Evolutionary conservation across 768 basidiomycete species (phyloP).

Genomic region (Naganishia randhawae): DNA sequence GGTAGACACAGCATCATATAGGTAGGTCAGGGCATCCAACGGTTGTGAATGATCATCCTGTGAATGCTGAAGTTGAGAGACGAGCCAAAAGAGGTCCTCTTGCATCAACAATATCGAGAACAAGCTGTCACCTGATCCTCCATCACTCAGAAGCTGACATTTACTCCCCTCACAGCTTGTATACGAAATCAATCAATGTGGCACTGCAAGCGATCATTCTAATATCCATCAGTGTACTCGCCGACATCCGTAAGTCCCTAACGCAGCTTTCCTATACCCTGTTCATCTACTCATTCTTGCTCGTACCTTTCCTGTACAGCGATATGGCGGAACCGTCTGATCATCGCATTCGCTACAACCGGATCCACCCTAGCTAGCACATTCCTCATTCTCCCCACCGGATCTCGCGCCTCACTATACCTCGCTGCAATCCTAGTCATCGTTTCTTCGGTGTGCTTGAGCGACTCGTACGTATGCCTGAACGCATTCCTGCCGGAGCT

Average conservation of each 20-base stretch:
- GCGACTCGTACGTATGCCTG: slow-evolving; percentile 79
- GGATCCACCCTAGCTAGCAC: slow-evolving; percentile 67
- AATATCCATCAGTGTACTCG: slow-evolving; percentile 87
- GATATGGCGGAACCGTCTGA: slow-evolving; percentile 69
- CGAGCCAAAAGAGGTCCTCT: too few relatives aligned
- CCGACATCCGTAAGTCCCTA: slow-evolving; percentile 70
- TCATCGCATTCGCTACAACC: slow-evolving; percentile 67
- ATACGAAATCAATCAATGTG: slow-evolving; percentile 81
- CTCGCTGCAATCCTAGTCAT: slow-evolving; percentile 74
- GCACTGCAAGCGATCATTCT: slow-evolving; percentile 88
- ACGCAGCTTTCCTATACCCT: too few relatives aligned
- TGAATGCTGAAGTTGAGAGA: too few relatives aligned
- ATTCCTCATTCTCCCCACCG: slow-evolving; percentile 71
- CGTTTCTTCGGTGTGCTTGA: slow-evolving; percentile 78
- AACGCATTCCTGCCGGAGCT: slow-evolving; percentile 74
- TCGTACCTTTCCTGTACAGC: slow-evolving; percentile 48
- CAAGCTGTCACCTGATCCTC: not conserved
- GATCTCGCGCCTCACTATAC: slow-evolving; percentile 56
- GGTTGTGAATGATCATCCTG: too few relatives aligned
- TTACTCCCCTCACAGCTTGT: slow-evolving; percentile 59
- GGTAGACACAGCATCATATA: slow-evolving; percentile 89
- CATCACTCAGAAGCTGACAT: not conserved
- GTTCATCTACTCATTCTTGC: not conserved
- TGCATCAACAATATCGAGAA: too few relatives aligned
- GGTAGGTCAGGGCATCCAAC: slow-evolving; percentile 57